Conservation (phyloP, 1,284 basidiomycete genomes). For the Neolentinus lepideus region DNA sequence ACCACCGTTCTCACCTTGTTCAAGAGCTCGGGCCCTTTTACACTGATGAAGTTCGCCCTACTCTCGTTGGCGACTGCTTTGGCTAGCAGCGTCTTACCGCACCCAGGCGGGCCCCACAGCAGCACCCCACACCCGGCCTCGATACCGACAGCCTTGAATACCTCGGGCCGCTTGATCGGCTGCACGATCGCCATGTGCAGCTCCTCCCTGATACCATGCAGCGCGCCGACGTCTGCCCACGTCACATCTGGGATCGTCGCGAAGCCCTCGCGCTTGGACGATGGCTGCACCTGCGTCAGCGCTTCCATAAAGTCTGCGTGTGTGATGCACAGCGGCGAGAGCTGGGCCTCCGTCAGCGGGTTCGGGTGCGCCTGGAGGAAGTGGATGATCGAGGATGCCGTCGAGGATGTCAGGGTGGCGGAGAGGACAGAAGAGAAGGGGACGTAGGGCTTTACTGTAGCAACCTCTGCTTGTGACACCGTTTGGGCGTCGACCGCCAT, state of each 20-base stretch:
- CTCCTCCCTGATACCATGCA: constrained; percentile 82
- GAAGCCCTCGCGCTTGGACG: constrained; percentile 96
- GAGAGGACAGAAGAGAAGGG: constrained; percentile 31
- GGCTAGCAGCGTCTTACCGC: constrained; percentile 92
- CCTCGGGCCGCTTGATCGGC: constrained; percentile 84
- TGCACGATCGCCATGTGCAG: constrained; percentile 97
- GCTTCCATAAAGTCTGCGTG: constrained; percentile 76
- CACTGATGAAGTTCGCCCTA: constrained; percentile 92
- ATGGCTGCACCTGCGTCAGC: constrained; percentile 85
- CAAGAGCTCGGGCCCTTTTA: constrained; percentile 94
- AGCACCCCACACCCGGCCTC: constrained; percentile 86
- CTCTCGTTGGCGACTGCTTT: constrained; percentile 97
- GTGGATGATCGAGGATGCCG: constrained; percentile 70
- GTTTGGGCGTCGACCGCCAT: constrained; percentile 45
- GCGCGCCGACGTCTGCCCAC: constrained; percentile 94
- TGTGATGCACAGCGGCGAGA: constrained; percentile 76
- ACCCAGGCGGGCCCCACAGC: constrained; percentile 98
- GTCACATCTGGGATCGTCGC: constrained; percentile 94
- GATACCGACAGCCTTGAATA: constrained; percentile 86
- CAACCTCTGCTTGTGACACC: not conserved
- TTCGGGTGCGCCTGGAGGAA: constrained; percentile 85
- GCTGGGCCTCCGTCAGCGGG: constrained; percentile 72
- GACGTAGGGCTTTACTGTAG: constrained; percentile 12
- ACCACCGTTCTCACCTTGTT: constrained; percentile 67
- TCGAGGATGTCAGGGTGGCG: constrained; percentile 28